Conservation (phyloP, 1,284 basidiomycete species). For the Heterobasidion parviporum region DNA sequence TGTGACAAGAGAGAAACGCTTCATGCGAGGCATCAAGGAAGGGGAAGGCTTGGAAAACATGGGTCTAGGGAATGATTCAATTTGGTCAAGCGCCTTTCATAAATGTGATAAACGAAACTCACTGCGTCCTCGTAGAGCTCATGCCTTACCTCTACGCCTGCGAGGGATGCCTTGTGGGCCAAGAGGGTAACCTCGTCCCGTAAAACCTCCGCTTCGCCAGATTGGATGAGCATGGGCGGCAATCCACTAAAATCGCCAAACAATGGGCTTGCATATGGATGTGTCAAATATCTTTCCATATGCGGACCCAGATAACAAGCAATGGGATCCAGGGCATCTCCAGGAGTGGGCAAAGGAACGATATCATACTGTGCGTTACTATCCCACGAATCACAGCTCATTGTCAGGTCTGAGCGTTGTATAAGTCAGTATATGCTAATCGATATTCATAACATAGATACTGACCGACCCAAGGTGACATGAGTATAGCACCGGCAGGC, state of each 20-base stretch:
- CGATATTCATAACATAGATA: conserved; percentile 13
- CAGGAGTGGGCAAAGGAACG: conserved; percentile 64
- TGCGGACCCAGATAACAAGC: conserved; percentile 86
- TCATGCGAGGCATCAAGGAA: conserved; percentile 69
- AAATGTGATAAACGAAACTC: conserved; percentile 28
- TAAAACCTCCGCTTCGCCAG: conserved; percentile 90
- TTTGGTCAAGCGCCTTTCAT: conserved; percentile 4
- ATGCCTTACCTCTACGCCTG: conserved; percentile 84
- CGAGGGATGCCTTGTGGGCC: conserved; percentile 86
- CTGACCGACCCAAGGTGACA: conserved; percentile 93
- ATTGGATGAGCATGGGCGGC: conserved; percentile 89
- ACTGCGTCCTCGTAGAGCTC: conserved; percentile 93
- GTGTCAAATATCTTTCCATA: conserved; percentile 81
- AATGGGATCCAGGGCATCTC: conserved; percentile 90
- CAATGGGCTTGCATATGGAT: conserved; percentile 94
- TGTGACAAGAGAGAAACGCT: conserved; percentile 66
- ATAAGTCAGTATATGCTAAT: not conserved
- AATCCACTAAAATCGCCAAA: conserved; percentile 87
- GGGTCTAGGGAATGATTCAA: conserved; percentile 44
- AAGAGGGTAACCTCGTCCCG: conserved; percentile 90
- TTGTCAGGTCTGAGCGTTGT: conserved; percentile 68
- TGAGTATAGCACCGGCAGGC: conserved; percentile 76
- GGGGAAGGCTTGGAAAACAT: conserved; percentile 87
- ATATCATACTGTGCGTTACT: conserved; percentile 82
- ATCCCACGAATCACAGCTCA: conserved; percentile 98